Evolutionary conservation across 2,329 filamentous ascomycete species (phyloP), one percentile per base, ranked within the genome.

Genomic region (Colletotrichum gloeosporioides): DNA sequence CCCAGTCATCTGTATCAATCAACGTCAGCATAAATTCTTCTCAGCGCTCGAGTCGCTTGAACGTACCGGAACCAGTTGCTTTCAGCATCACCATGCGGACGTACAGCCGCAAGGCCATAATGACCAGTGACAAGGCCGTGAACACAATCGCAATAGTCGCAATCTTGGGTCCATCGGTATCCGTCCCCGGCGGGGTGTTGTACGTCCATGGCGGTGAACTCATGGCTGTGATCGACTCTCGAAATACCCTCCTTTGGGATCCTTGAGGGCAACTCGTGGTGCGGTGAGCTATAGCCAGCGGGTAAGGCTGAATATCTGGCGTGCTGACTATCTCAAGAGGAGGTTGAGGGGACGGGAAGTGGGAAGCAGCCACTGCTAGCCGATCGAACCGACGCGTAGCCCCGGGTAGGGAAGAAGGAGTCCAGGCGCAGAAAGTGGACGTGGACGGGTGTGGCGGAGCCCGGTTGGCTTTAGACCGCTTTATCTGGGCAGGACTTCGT

Each of bases 21-120:
- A 39, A 16, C 6, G 34, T 71, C 27, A 77, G 67, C 53, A 25
- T 1, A 8, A 5, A n/a, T 16, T 10, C 1, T 8, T 29, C 13
- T 16, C 9, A 12, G 10, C 13, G 2, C 4, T 81, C 66, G 59
- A 32, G 16, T 29, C 22, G 53, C 15, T 64, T 8, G 39, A 12
- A 78, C 75, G 77, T 83, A 83, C 83, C 73, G 10, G 79, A 68
- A 4, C 85, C 85, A n/a, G 82, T 76, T 8, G 82, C 83, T 72
- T 83, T 85, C 76, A 86, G 78, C 72, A 87, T 77, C 22, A 77
- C 55, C 8, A 77, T 73, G n/a, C 85, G 81, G 22, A 86, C 84
- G 63, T 86, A 86, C 2, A 84, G 64, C 6, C 85, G 81, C 39
- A 85, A 75, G 9, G 78, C 76, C 16, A 86, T 78, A 0, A 81